These are phyloP conservation scores for Sesbania bispinosa DNA, from an alignment of 306 rosid species.

Conservation along the genomic window DNA sequence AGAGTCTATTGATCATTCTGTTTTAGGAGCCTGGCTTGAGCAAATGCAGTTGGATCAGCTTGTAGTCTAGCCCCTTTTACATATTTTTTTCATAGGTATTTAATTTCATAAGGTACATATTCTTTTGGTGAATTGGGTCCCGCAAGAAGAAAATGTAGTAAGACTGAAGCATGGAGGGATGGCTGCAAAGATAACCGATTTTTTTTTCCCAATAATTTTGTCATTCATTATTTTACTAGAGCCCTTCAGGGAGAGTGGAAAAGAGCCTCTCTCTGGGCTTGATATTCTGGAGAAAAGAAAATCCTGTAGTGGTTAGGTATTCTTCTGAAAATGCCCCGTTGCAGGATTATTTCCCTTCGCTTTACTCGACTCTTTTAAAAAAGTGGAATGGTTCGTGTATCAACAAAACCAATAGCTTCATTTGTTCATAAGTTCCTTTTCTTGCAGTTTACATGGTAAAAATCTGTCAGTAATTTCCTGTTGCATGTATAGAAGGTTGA, in stretches of 20 bases:
- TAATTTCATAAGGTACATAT: slow-evolving; percentile 39
- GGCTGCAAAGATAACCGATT: slow-evolving; percentile 28
- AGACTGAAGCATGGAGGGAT: slow-evolving; percentile 26
- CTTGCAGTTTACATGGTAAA: slow-evolving; percentile 12
- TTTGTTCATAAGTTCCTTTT: slow-evolving; percentile 25
- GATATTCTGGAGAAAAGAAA: slow-evolving; percentile 25
- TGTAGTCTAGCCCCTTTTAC: slow-evolving; percentile 56
- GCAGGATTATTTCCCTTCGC: not conserved
- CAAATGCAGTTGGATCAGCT: slow-evolving; percentile 91
- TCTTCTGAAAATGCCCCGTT: slow-evolving; percentile 14
- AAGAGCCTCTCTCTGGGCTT: slow-evolving; percentile 29
- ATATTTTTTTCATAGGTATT: slow-evolving; percentile 42
- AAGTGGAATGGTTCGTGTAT: slow-evolving; percentile 22
- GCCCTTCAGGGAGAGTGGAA: slow-evolving; percentile 23
- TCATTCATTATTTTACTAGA: slow-evolving; percentile 38
- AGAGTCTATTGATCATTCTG: slow-evolving; percentile 72
- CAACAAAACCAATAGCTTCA: slow-evolving; percentile 32
- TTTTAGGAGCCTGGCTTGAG: slow-evolving; percentile 88
- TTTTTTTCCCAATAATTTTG: slow-evolving; percentile 14
- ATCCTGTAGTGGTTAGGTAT: slow-evolving; percentile 28
- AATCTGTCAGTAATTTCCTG: slow-evolving; percentile 14
- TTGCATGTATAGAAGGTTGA: slow-evolving; percentile 3
- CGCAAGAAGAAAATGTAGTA: slow-evolving; percentile 22
- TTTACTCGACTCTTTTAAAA: not conserved
- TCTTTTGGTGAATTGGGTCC: slow-evolving; percentile 35